Evolutionary conservation across 345 rosid species (phyloP), one percentile per base, ranked within the genome.

Genomic region (Clausena lansium): DNA sequence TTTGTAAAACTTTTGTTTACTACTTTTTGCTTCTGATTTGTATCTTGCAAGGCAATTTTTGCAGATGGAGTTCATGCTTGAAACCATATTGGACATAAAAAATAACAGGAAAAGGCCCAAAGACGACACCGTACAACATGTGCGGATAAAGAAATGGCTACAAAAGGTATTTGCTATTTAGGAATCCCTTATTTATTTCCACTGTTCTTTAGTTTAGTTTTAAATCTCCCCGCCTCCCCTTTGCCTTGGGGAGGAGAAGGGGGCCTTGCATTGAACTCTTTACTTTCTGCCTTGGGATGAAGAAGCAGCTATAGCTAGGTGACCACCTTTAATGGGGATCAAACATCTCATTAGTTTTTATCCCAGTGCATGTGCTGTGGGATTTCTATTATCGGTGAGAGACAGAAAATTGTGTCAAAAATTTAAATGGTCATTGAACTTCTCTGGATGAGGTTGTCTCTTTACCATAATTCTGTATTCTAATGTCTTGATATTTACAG

Each of bases 31-130:
- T 72, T 67, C 68, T 63, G 28, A 65, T 76, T 28, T 52, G 38
- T 60, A 64, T 65, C 73, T 63, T 77, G 41, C 39, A 39, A 75
- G 62, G 75, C 72, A 73, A 15, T 67, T 78, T 68, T 60, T 80
- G 74, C 85, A 95, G 99, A 95, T 92, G 98, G 99, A 92, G 81
- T 91, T 90, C 81, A 91, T 95, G 98, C 97, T 95, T 68, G 97
- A 94, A 86, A 94, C 92, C 73, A 92, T 95, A 80, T 83, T 87
- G 32, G 97, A 95, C 69, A 93, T 95, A 58, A 95, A 95, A 87
- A 95, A 95, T 87, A 95, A 95, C 84, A 95, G 90, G 84, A 85
- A 82, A 84, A 92, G 85, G 86, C 78, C 91, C 8, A 91, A 83
- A 79, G 97, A 94, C 82, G 99, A 95, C 76, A 80, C 89, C 0